A percentile compares a stretch with the other conserved stretches of the same genome.
phyloP scores from a whole-genome alignment of 371 early-diverging fungal genomes.

The Mucor racemosus region DNA sequence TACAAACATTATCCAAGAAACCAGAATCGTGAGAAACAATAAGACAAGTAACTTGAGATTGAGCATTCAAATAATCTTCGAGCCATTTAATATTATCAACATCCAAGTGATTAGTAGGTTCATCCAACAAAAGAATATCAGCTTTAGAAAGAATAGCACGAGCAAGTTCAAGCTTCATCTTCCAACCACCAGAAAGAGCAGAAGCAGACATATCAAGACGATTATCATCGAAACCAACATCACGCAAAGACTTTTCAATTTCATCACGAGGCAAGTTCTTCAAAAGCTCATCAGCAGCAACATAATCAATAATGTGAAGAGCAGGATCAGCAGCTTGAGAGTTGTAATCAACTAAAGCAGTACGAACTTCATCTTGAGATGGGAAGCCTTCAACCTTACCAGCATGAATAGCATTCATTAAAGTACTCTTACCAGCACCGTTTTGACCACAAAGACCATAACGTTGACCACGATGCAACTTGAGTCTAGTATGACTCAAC shows the following conservation, averaged over 20 bases:
- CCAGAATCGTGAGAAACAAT: conserved; percentile 99
- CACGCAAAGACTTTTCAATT: conserved; percentile 59
- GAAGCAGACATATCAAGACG: conserved; percentile 64
- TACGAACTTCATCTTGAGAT: conserved; percentile 67
- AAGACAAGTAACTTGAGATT: conserved; percentile 94
- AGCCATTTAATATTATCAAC: conserved; percentile 95
- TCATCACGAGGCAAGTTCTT: conserved; percentile 51
- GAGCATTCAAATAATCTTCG: conserved; percentile 91
- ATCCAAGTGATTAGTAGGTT: conserved; percentile 95
- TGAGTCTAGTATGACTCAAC: conserved; percentile 78
- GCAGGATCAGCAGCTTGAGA: conserved; percentile 75
- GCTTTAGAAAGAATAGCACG: conserved; percentile 84
- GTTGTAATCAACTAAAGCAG: conserved; percentile 75
- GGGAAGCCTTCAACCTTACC: conserved; percentile 82
- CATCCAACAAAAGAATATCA: conserved; percentile 96
- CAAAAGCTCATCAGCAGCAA: conserved; percentile 57
- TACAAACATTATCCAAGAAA: conserved; percentile 86
- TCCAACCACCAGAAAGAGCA: conserved; percentile 88
- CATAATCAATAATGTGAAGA: conserved; percentile 67
- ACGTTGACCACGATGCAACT: conserved; percentile 77
- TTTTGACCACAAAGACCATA: conserved; percentile 89
- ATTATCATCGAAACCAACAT: conserved; percentile 71
- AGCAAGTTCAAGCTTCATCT: conserved; percentile 85
- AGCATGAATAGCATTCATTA: conserved; percentile 80
- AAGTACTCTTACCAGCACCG: conserved; percentile 93